These are phyloP conservation scores for Leccinum huronense DNA, from an alignment of 1,284 basidiomycete genomes.

Conservation along the genomic window DNA sequence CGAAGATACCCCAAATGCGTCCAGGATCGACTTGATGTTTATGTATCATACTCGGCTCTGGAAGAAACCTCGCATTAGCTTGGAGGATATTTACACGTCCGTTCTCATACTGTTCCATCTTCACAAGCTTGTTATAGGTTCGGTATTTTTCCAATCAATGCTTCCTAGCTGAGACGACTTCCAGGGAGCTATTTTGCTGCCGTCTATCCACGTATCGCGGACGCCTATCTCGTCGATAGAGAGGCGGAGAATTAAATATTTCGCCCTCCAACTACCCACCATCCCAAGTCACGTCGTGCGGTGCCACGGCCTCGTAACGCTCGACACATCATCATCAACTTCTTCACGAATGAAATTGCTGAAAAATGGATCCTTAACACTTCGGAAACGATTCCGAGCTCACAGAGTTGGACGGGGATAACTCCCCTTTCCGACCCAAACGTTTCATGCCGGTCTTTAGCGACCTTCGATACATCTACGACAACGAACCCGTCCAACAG, in stretches of 20 bases:
- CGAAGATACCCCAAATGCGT: slow-evolving; percentile 53
- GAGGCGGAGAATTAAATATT: slow-evolving; percentile 94
- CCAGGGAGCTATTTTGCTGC: slow-evolving; percentile 80
- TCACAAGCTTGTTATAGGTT: slow-evolving; percentile 78
- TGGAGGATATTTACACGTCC: slow-evolving; percentile 83
- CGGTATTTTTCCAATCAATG: slow-evolving; percentile 23
- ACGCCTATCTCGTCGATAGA: slow-evolving; percentile 87
- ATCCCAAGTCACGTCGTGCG: slow-evolving; percentile 78
- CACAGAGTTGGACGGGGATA: slow-evolving; percentile 70
- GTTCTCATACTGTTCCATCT: slow-evolving; percentile 71
- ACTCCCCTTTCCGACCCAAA: slow-evolving; percentile 86
- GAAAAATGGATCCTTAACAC: slow-evolving; percentile 63
- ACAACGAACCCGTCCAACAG: slow-evolving; percentile 73
- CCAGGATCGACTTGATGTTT: slow-evolving; percentile 72
- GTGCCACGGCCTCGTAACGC: slow-evolving; percentile 71
- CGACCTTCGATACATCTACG: slow-evolving; percentile 77
- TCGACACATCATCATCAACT: slow-evolving; percentile 79
- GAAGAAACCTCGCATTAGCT: slow-evolving; percentile 77
- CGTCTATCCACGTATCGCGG: slow-evolving; percentile 85
- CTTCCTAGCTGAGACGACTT: slow-evolving; percentile 9
- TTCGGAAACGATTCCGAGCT: slow-evolving; percentile 27
- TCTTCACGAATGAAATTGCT: slow-evolving; percentile 84
- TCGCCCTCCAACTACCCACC: slow-evolving; percentile 88
- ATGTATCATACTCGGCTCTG: slow-evolving; percentile 79
- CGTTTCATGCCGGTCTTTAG: slow-evolving; percentile 90